Evolutionary conservation across 495 filamentous ascomycete genomes (phyloP), one percentile per base, ranked within the genome.

Genomic region (Apodospora peruviana): DNA sequence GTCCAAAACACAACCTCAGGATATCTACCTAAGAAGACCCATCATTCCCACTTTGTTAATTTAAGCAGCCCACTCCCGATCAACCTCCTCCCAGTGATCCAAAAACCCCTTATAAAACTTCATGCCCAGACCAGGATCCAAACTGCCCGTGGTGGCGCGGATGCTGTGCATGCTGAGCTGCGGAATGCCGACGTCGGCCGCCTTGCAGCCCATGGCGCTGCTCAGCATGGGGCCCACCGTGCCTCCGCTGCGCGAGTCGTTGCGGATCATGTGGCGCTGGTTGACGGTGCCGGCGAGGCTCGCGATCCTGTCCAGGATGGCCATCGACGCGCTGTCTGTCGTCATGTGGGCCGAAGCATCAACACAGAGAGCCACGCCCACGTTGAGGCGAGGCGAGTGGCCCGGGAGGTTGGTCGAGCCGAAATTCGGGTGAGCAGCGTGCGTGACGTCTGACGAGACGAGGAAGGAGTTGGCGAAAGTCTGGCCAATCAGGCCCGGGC

Each of bases 101-200:
- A 91, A 85, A 60, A 96, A 95, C 0, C 87, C 90, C 73, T 87
- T 86, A 64, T 95, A 96, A 44, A 91, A 73, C 68, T 87, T 82
- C 14, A 94, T 82, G 2, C 91, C 93, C 54, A 98, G 64, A 0
- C 93, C 93, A 0, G 93, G 93, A 65, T 98, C 93, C 51, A 88
- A 57, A 35, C 77, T 79, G 3, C 93, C 93, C 9, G 86, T 94
- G 9, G 91, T 96, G 5, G 93, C 93, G 19, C 93, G 82, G 51
- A 98, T 91, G 52, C 78, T 84, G 64, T 98, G 93, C 93, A 98
- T 98, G 56, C 84, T 89, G 50, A 96, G 71, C 67, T 98, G 93
- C 19, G 90, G 84, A 48, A 96, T 85, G 20, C 93, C 93, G 1
- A 88, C 89, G 64, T 98, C 93, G 49, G 93, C 83, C 1, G 90